Base-by-base conservation (phyloP, 768 basidiomycete genomes). In the Crassisporium funariophilum region DNA sequence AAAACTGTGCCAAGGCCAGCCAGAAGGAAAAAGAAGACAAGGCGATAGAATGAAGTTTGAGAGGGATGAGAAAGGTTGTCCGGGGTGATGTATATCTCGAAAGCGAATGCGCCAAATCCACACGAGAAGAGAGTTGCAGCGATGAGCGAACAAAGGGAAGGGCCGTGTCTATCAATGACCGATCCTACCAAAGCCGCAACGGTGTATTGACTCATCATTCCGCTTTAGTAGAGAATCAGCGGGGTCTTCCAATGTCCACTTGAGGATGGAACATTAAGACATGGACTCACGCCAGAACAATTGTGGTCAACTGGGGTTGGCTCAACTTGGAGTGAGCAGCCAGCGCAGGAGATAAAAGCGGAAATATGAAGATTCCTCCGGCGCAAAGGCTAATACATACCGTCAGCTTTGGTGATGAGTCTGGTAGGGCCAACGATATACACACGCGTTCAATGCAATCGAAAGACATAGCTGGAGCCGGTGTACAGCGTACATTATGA, bases 141-240 rank as follows among this genome's bases (percentile, higher is more conserved):
- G 12, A 79, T 57, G 34, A 88, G 65, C 13, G 90, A 90, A 62
- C 83, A 86, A 4, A 72, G 60, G 61, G 84, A 77, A 25, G 89
- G 81, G 0, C 90, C 90, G 56, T 81, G 75, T 29, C 57, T 57
- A 65, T 92, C 90, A 33, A 88, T 72, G 2, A 84, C 60, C 51
- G 80, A 83, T 36, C 90, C 90, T 33, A 84, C 81, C 1, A 88
- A 12, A 2, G 82, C 81, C 15, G 85, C 79, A 47, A 88, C 73
- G 2, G 88, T 87, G 62, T 92, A 91, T 68, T 91, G 88, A 4
- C 87, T 85, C 51, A 83, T 77, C 77, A 92, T 82, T 2, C 86
- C 90, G n/a, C 90, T 91, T 41, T 25, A 21, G 46, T 43, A 17
- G 29, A 27, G 10, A 20, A 12, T 4, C 5, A 6, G 8, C 24